A percentile compares a stretch with the other conserved stretches of the same genome.
These are phyloP conservation scores for Metschnikowia vanudenii DNA, from an alignment of 805 yeast species.

Conservation along the genomic window DNA sequence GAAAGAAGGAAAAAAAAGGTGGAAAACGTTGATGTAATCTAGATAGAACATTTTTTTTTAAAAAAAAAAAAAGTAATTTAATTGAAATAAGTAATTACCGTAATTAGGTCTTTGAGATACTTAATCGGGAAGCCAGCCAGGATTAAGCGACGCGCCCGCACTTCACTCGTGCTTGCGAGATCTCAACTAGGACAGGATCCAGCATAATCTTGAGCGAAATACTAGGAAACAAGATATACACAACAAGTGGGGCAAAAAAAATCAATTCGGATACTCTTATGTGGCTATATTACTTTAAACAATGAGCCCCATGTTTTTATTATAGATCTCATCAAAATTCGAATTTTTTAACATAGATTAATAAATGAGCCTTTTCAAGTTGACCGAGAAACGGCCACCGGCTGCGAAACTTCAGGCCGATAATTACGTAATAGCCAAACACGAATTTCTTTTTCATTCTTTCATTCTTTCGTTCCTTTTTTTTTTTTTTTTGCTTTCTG, in stretches of 20 bases:
- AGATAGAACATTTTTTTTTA: background rate
- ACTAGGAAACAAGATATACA: background rate
- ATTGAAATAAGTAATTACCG: background rate
- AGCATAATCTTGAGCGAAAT: constrained; percentile 1
- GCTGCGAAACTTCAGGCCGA: too few species aligned
- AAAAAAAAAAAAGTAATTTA: background rate
- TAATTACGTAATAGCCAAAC: too few species aligned
- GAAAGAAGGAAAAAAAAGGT: background rate
- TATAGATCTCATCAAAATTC: too few species aligned
- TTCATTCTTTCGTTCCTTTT: too few species aligned
- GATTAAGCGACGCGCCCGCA: constrained; percentile 1
- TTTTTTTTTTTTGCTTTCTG: too few species aligned
- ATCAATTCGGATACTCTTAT: background rate
- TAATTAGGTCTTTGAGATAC: constrained; percentile 3
- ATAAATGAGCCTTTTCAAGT: background rate
- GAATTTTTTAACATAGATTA: background rate
- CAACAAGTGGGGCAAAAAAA: background rate
- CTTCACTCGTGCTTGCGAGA: constrained; percentile 1
- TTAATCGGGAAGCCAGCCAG: constrained; percentile 11
- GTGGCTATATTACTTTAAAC: background rate
- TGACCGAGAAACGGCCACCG: background rate
- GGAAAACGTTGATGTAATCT: background rate
- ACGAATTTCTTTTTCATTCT: too few species aligned
- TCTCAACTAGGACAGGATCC: constrained; percentile 9
- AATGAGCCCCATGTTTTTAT: background rate